Base-by-base conservation (phyloP, 257 asterid genomes). In the Asclepias syriaca region DNA sequence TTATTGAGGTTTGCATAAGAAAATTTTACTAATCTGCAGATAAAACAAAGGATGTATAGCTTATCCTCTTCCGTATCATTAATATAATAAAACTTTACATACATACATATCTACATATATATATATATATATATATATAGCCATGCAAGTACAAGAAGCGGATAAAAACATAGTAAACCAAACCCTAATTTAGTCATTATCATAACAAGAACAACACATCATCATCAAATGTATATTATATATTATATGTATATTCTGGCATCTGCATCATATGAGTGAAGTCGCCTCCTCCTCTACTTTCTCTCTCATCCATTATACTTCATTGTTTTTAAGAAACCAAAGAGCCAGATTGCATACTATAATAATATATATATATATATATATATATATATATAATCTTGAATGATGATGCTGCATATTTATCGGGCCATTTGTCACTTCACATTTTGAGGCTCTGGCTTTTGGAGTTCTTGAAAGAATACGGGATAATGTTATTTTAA, bases 401-500 rank as follows among this genome's bases (percentile, higher is more conserved):
- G 16, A 12, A 54, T 19, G 2, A 18, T 6, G 45, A 45, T 29
- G 21, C 16, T 53, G 51, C 6, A 32, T 34, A 54, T 72, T 70
- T 7, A 43, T 43, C 11, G 9, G 68, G 21, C 64, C 73, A 65
- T 71, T 77, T 71, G 77, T 29, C 70, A 32, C 24, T 27, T 45
- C 66, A n/a, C 34, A 65, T 49, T 27, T 66, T 13, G 65, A 50
- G 65, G 64, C 9, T 2, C 50, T 60, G 80, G 77, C 83, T 71
- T 32, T 79, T 79, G 80, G 78, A 55, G 70, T 46, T 72, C 32
- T 43, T 68, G 70, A 79, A 79, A 56, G 83, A 77, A 75, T 78
- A 71, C 24, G 12, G 58, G 12, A 48, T 16, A 63, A 29, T 34
- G 14, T 21, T 34, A 27, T 37, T 48, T 48, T 46, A 69, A 63